Evolutionary conservation across 345 rosid genomes (phyloP).

Genomic region (Clausena lansium): DNA sequence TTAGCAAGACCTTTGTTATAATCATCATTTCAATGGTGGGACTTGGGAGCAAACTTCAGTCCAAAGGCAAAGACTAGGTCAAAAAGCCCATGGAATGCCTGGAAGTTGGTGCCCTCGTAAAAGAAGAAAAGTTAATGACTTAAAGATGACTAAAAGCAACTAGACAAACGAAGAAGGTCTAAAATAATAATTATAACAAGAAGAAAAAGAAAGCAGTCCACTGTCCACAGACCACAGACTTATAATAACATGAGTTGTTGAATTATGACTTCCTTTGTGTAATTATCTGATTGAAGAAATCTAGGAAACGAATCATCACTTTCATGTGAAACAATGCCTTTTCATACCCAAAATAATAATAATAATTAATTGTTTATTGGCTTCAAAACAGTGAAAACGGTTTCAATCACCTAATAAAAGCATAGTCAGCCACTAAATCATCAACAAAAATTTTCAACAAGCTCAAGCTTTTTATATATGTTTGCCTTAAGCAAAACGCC

Average conservation of each 20-base stretch:
- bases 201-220: background rate
- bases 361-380: background rate
- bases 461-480: background rate
- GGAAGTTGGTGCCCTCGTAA: slow-evolving; percentile 38
- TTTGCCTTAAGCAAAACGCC: background rate
- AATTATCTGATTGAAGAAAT: slow-evolving; percentile 26
- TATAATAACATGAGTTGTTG: background rate
- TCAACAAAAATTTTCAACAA: slow-evolving; percentile 11
- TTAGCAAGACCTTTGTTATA: no score
- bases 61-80: slow-evolving; percentile 33
- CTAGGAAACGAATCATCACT: slow-evolving; percentile 25
- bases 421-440: background rate
- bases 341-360: background rate
- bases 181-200: background rate
- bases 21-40: background rate
- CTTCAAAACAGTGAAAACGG: background rate
- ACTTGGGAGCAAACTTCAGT: slow-evolving; percentile 22
- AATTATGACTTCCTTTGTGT: slow-evolving; percentile 1
- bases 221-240: background rate
- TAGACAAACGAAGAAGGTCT: slow-evolving; percentile 13
- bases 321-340: slow-evolving; percentile 25
- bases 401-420: background rate
- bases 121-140: background rate
- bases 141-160: slow-evolving; percentile 27
- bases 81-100: slow-evolving; percentile 35